Conservation (phyloP, 164 flowering plant species). For the Chimonanthus salicifolius region DNA sequence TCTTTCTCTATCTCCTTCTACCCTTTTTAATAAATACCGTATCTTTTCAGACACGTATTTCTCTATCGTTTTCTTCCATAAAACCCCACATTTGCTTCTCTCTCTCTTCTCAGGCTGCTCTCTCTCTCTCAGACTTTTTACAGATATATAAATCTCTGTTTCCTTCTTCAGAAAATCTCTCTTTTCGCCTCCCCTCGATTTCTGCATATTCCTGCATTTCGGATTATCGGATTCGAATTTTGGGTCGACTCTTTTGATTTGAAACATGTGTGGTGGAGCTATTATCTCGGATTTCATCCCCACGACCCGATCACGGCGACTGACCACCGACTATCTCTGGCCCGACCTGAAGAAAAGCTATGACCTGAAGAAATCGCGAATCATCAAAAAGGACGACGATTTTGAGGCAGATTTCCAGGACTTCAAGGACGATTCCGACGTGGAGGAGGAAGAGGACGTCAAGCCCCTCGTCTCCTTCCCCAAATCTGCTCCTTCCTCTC, state of each 20-base stretch:
- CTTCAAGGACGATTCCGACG: constrained; percentile 54
- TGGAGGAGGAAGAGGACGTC: constrained; percentile 22
- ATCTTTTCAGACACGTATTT: background rate
- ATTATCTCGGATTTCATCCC: constrained; percentile 77
- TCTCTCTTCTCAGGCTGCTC: background rate
- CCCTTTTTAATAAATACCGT: background rate
- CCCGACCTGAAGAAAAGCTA: constrained; percentile 32
- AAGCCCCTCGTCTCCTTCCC: constrained; percentile 41
- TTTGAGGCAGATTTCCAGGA: too few relatives aligned
- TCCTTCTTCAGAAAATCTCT: background rate
- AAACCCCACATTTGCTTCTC: background rate
- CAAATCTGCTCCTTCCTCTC: constrained; percentile 15
- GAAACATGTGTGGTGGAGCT: constrained; percentile 90
- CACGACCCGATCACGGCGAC: constrained; percentile 31
- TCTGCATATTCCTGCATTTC: background rate
- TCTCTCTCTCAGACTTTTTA: background rate
- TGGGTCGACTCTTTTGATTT: background rate
- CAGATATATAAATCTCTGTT: too few relatives aligned
- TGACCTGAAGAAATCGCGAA: constrained; percentile 14
- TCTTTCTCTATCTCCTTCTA: background rate
- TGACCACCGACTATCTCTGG: constrained; percentile 52
- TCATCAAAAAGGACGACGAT: too few relatives aligned
- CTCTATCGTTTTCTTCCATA: background rate
- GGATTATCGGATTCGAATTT: background rate
- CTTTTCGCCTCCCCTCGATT: background rate